Evolutionary conservation across 108 stramenopile species (phyloP).

Genomic region (Skeletonema menzelii): DNA sequence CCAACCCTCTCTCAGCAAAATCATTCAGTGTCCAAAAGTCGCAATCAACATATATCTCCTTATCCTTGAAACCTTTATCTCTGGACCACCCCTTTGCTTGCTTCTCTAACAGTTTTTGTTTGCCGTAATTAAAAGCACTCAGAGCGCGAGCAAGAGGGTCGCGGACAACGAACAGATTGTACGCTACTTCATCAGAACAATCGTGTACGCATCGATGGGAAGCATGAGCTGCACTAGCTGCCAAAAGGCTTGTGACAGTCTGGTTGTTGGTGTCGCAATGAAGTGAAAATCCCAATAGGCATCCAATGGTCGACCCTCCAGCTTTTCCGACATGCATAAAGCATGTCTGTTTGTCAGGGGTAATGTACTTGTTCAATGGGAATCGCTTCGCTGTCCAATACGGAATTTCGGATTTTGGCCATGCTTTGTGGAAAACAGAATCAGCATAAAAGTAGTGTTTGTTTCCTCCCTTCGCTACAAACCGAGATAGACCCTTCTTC

Average conservation of each 20-base stretch:
- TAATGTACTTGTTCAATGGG: conserved; percentile 17
- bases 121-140: conserved; percentile 40
- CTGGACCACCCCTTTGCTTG: background rate
- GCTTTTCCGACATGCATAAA: conserved; percentile 43
- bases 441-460: conserved; percentile 21
- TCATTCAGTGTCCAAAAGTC: background rate
- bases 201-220: conserved; percentile 40
- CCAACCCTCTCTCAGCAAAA: background rate
- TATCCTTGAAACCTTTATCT: conserved; percentile 10
- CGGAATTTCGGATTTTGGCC: conserved; percentile 20
- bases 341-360: conserved; percentile 26
- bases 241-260: conserved; percentile 18
- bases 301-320: conserved; percentile 38
- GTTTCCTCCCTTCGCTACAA: background rate
- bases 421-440: conserved; percentile 21
- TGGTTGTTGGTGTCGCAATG: conserved; percentile 25
- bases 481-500: background rate
- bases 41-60: background rate
- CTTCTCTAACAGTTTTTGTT: conserved; percentile 6
- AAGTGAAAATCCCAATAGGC: conserved; percentile 35
- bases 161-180: conserved; percentile 34
- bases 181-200: conserved; percentile 30
- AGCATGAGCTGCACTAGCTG: conserved; percentile 26
- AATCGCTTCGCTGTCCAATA: conserved; percentile 32
- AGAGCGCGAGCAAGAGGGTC: conserved; percentile 31